Percentiles rank a stretch among this genome's conserved stretches.
Evolutionary conservation across 805 yeast genomes (phyloP).

Genomic region (Candida loeiensis): DNA sequence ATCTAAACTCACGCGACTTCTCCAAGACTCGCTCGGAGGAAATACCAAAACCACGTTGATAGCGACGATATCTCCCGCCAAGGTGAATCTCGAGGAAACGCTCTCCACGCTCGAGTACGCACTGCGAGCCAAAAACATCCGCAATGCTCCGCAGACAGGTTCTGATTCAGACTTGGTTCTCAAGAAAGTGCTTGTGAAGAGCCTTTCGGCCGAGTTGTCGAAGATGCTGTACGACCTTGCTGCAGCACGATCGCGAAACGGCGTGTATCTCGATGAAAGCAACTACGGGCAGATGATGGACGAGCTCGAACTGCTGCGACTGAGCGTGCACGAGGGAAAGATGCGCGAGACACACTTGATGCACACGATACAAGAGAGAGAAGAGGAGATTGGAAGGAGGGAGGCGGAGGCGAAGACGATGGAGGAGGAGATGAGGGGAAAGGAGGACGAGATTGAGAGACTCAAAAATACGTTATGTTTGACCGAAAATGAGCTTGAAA

Average conservation of each 20-base stretch:
- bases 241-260: conserved; percentile 62
- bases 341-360: conserved; percentile 18
- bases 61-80: conserved; percentile 85
- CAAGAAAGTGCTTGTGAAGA: conserved; percentile 54
- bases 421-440: neutral
- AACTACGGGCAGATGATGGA: conserved; percentile 40
- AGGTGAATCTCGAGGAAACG: conserved; percentile 74
- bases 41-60: conserved; percentile 81
- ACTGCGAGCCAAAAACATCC: conserved; percentile 76
- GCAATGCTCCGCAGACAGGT: conserved; percentile 54
- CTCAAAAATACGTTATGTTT: neutral
- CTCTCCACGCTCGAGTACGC: conserved; percentile 85
- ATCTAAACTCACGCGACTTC: conserved; percentile 64
- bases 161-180: conserved; percentile 36
- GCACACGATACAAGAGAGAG: neutral
- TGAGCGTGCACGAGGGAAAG: conserved; percentile 19
- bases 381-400: neutral
- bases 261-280: conserved; percentile 58
- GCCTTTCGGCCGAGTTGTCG: conserved; percentile 51
- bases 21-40: conserved; percentile 86
- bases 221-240: conserved; percentile 55
- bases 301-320: conserved; percentile 26
- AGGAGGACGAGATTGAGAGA: neutral
- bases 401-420: neutral
- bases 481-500: neutral